These are phyloP conservation scores for Fomitopsis pinicola DNA, from an alignment of 1,284 basidiomycete species.

Conservation along the genomic window DNA sequence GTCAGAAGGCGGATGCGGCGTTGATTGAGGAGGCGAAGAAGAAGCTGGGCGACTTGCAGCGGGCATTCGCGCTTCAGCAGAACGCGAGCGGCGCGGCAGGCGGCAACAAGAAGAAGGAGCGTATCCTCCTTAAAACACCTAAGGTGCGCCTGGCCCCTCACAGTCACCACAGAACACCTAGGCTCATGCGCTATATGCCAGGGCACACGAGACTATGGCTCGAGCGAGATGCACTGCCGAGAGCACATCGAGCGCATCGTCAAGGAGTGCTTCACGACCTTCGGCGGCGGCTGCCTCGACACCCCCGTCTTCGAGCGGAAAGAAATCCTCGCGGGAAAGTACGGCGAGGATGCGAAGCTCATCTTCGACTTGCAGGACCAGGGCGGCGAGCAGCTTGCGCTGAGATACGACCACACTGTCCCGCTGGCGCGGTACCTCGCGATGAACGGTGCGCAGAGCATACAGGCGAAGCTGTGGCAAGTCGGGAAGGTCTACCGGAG, in stretches of 20 bases:
- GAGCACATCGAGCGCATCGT: constrained; percentile 89
- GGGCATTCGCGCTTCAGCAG: constrained; percentile 43
- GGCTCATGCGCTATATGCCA: constrained; percentile 33
- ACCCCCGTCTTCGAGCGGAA: constrained; percentile 98
- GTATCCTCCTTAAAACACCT: constrained; percentile 75
- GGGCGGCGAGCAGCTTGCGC: constrained; percentile 94
- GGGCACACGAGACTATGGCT: constrained; percentile 96
- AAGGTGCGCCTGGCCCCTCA: constrained; percentile 49
- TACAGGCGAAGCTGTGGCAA: constrained; percentile 87
- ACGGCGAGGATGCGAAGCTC: constrained; percentile 96
- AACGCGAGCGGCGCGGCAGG: constrained; percentile 34
- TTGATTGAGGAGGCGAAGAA: constrained; percentile 63
- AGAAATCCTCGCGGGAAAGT: constrained; percentile 94
- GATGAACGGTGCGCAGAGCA: constrained; percentile 80
- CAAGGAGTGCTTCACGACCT: constrained; percentile 84
- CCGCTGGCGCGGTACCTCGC: constrained; percentile 95
- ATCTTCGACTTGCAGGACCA: constrained; percentile 99
- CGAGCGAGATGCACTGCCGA: constrained; percentile 91
- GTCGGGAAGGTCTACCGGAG: constrained; percentile 97
- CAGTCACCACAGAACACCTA: constrained; percentile 11
- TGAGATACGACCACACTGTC: constrained; percentile 97
- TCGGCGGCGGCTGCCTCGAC: constrained; percentile 91
- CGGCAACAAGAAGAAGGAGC: constrained; percentile 54
- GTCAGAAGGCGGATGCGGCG: constrained; percentile 45
- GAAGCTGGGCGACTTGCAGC: constrained; percentile 68